Percentiles rank a stretch among this genome's conserved stretches.
These are phyloP conservation scores for Rubroshorea leprosula DNA, from an alignment of 345 rosid genomes.

Conservation along the genomic window DNA sequence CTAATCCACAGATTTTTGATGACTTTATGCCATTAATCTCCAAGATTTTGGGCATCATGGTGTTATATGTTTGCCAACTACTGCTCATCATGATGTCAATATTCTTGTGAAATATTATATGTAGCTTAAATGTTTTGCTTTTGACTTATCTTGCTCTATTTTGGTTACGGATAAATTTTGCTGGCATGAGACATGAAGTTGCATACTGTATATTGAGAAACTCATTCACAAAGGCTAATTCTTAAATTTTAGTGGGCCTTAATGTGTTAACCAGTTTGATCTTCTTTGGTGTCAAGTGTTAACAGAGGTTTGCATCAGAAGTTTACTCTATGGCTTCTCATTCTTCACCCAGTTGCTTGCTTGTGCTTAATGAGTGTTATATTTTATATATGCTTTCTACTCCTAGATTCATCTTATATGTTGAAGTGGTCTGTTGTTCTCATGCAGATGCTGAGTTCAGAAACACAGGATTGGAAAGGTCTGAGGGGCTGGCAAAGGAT, in stretches of 20 bases:
- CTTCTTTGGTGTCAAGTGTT: no score
- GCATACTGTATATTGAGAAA: not conserved
- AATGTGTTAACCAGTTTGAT: no score
- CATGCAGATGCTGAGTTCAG: slow-evolving; percentile 72
- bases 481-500: slow-evolving; percentile 59
- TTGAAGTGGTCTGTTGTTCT: slow-evolving; percentile 8
- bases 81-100: not conserved
- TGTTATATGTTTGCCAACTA: not conserved
- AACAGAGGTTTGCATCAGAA: no score
- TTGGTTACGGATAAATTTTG: not conserved
- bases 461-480: slow-evolving; percentile 81
- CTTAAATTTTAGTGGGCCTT: no score
- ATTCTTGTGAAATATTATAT: not conserved
- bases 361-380: not conserved
- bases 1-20: no score
- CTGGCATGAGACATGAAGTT: not conserved
- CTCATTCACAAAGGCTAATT: not conserved
- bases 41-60: not conserved
- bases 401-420: not conserved
- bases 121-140: not conserved
- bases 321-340: not conserved
- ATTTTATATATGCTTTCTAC: not conserved
- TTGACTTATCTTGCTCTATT: not conserved
- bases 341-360: not conserved
- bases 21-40: not conserved